Evolutionary conservation across 495 filamentous ascomycete genomes (phyloP), one percentile per base, ranked within the genome.

Genomic region (Aspergillus wentii): DNA sequence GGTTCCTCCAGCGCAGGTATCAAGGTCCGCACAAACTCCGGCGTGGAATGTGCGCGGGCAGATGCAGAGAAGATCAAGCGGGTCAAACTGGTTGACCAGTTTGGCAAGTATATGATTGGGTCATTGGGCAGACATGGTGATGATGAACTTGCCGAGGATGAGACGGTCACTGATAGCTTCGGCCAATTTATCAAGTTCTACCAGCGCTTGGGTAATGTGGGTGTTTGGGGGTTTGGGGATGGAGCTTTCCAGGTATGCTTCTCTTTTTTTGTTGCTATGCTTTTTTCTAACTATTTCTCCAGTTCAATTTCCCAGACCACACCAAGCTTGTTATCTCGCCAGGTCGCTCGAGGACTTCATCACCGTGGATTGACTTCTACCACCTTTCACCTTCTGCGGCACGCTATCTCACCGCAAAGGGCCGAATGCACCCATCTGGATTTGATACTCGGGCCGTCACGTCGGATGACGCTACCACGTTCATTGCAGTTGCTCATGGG

Each of bases 231-330:
- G 41, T 95, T 95, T 42, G 76, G 74, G 22, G 87, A 95, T 57
- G 89, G 89, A 1, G 81, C 86, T 47, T 80, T 95, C 50, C 86
- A 91, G 73, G 82, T 83, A 54, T 31, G 65, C 48, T 39, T 15
- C 17, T 35, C 11, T 30, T 22, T 25, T 16, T 20, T 29, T 28
- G 21, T 25, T 43, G 41, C 44, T 33, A 16, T n/a, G 9, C 13
- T 38, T 40, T 31, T 41, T 18, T 7, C 46, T 58, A 20, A 51
- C 49, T 44, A 35, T 38, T 38, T 17, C 30, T 28, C 16, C 53
- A 92, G 76, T 86, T 95, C 64, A 96, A 98, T 61, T 98, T 96
- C 64, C 89, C 91, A 5, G 92, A 98, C 47, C 92, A 98, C 56
- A 96, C 92, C 19, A 98, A 98, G 57, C 73, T 95, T 17, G 78